These are phyloP conservation scores for Acmispon strigosus DNA, from an alignment of 306 rosid genomes.

Conservation along the genomic window DNA sequence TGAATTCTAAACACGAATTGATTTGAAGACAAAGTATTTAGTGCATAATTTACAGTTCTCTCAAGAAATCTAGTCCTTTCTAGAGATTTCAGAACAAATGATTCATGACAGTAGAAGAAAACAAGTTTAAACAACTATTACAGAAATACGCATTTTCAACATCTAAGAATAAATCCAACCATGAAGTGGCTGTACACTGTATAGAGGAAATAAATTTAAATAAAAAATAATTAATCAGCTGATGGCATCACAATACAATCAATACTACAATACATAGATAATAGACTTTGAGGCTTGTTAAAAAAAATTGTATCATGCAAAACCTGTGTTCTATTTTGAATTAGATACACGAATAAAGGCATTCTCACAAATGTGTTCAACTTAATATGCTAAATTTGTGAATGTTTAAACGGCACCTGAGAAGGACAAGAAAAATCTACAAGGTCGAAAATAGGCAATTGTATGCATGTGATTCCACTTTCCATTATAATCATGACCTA, in stretches of 20 bases:
- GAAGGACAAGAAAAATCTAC: not conserved
- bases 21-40: not conserved
- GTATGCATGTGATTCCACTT: slow-evolving; percentile 7
- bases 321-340: not conserved
- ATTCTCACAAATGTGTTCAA: not conserved
- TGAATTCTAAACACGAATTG: not conserved
- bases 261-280: no score
- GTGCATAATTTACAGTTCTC: not conserved
- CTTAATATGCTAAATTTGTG: not conserved
- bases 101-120: not conserved
- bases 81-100: not conserved
- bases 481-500: slow-evolving; percentile 5
- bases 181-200: not conserved
- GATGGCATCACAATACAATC: not conserved
- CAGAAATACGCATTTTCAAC: not conserved
- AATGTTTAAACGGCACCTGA: not conserved
- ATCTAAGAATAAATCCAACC: not conserved
- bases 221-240: not conserved
- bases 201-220: not conserved
- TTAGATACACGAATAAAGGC: not conserved
- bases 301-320: not conserved
- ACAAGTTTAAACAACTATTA: not conserved
- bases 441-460: not conserved
- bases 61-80: not conserved
- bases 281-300: not conserved